Evolutionary conservation across 2,329 filamentous ascomycete species (phyloP).

Genomic region (Coniochaeta ligniaria): DNA sequence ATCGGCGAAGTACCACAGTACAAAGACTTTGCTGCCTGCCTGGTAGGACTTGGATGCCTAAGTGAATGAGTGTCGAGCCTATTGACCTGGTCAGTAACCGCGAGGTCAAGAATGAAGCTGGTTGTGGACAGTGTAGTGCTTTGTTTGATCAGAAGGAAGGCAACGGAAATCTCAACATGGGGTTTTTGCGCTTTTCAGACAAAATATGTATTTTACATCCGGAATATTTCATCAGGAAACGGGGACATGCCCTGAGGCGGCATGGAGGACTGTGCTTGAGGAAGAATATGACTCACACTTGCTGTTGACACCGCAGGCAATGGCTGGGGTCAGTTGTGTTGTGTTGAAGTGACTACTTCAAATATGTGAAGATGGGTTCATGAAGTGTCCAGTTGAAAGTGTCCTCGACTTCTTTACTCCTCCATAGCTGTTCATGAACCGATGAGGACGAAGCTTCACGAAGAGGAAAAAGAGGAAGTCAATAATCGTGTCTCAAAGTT

Average conservation of each 20-base stretch:
- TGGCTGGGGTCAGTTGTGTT: too few relatives aligned
- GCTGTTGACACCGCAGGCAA: not conserved
- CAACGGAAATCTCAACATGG: constrained; percentile 1
- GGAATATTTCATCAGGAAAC: not conserved
- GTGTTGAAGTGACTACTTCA: too few relatives aligned
- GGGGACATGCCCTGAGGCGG: not conserved
- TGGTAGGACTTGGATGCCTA: too few relatives aligned
- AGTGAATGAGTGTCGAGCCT: not conserved
- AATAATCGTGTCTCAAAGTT: not conserved
- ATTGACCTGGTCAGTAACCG: not conserved
- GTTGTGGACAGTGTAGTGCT: not conserved
- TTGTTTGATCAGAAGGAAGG: not conserved
- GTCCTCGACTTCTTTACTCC: not conserved
- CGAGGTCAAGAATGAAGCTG: not conserved
- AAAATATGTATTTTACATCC: not conserved
- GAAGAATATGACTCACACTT: not conserved
- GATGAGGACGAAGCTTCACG: not conserved
- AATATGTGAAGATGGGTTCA: too few relatives aligned
- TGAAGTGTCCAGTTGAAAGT: not conserved
- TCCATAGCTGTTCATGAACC: not conserved
- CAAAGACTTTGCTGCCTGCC: too few relatives aligned
- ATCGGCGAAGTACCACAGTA: not conserved
- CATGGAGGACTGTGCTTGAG: not conserved
- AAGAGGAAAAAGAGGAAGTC: not conserved
- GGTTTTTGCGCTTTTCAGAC: constrained; percentile 1